Base-by-base conservation (phyloP, 345 rosid species). In the Eucalyptus viminalis region DNA sequence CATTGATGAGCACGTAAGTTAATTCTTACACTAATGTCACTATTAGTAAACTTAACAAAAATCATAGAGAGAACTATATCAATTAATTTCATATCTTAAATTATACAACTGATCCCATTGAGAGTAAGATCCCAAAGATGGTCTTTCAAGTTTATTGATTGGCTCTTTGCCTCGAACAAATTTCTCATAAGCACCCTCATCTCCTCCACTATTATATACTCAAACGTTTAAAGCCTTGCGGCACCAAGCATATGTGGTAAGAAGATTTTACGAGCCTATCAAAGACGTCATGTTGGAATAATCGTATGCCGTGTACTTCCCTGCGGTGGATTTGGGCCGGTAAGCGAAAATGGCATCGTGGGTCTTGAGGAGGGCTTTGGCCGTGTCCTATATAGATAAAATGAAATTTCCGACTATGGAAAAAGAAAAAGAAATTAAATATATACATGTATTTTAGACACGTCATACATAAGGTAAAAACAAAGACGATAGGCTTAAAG, bases 251-350 rank as follows among this genome's bases (percentile, higher is more conserved):
- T 93, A 86, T 92, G 94, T 86, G 86, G 91, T 8, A 91, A 72
- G 65, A 95, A 94, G 91, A 94, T 93, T 80, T 93, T 92, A 2
- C 95, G 91, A 1, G 95, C 95, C 56, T 92, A 96, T 4, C 96
- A 92, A 94, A 93, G 93, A 44, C 94, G 94, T 91, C 58, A 4
- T 53, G 58, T 53, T 19, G 58, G 58, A 53, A 53, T 92, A 94
- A 67, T 94, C 90, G 89, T 90, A 94, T 22, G 95, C 91, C 14
- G 94, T 93, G 93, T 94, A 93, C 50, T 93, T 92, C 4, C 96
- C 97, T 12, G 95, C 93, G 4, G 94, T 94, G 2, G 19, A 90
- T 88, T 92, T 89, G 31, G 95, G 97, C 49, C 96, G 89, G 88
- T 53, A 89, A 4, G 89, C 90, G 40, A 94, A 93, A 85, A 37